A percentile compares a stretch with the other conserved stretches of the same genome.
These are phyloP conservation scores for Bipolaris victoriae DNA, from an alignment of 2,329 filamentous ascomycete genomes.

Conservation along the genomic window DNA sequence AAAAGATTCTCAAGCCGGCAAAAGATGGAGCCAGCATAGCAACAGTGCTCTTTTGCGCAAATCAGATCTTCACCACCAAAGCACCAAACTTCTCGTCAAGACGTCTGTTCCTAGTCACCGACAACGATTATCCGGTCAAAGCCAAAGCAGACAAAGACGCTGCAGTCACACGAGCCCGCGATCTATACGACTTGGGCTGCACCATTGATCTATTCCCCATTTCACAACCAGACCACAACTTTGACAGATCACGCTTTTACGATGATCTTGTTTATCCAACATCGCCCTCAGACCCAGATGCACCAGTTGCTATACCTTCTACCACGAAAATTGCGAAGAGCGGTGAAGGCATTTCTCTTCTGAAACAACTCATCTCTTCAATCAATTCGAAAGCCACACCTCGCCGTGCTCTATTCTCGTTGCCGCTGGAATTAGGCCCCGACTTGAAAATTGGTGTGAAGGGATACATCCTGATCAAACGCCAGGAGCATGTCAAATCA, in stretches of 20 bases:
- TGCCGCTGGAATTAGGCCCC: slow-evolving; percentile 88
- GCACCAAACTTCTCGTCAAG: slow-evolving; percentile 93
- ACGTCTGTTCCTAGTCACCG: slow-evolving; percentile 92
- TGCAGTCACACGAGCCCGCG: slow-evolving; percentile 86
- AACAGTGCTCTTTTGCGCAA: slow-evolving; percentile 91
- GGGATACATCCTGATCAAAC: slow-evolving; percentile 87
- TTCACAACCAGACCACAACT: slow-evolving; percentile 70
- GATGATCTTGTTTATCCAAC: slow-evolving; percentile 91
- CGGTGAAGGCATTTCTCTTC: slow-evolving; percentile 76
- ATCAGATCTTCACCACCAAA: slow-evolving; percentile 94
- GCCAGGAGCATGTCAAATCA: slow-evolving; percentile 78
- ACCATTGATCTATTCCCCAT: slow-evolving; percentile 94
- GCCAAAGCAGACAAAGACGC: slow-evolving; percentile 76
- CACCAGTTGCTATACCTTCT: slow-evolving; percentile 59
- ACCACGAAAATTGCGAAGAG: slow-evolving; percentile 69
- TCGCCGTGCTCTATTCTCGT: slow-evolving; percentile 82
- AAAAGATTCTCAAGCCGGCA: slow-evolving; percentile 72
- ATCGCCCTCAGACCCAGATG: slow-evolving; percentile 70
- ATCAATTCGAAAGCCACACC: slow-evolving; percentile 90
- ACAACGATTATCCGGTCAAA: slow-evolving; percentile 80
- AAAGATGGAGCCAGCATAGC: slow-evolving; percentile 77
- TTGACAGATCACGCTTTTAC: slow-evolving; percentile 87
- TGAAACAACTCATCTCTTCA: slow-evolving; percentile 81
- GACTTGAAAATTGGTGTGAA: slow-evolving; percentile 87
- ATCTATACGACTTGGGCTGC: slow-evolving; percentile 92